Evolutionary conservation across 495 filamentous ascomycete genomes (phyloP), one percentile per base, ranked within the genome.

Genomic region (Rostrohypoxylon terebratum): DNA sequence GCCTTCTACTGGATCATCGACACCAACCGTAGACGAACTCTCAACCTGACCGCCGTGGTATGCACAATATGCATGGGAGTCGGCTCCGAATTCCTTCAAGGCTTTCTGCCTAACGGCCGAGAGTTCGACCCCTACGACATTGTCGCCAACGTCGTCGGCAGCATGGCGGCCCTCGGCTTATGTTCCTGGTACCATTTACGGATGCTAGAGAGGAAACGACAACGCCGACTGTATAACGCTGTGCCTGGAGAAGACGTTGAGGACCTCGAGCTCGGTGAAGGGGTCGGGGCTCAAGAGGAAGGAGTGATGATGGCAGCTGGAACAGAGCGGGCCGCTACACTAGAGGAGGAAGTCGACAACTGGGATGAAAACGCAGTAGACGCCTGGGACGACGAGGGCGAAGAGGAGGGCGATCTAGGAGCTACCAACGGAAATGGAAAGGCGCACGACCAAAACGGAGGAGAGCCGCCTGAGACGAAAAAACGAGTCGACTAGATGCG

Each of bases 1-100:
- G 83, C 85, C 74, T 98, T 98, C 87, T 99, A 99, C 89, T 99
- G 95, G 94, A 91, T 97, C 76, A 80, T 97, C 75, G 96, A 99
- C 77, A 94, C 94, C 47, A 89, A 90, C 54, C 92, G 96, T 54
- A 88, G 94, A 33, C 91, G 95, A 65, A 90, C 88, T 20, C 82
- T 97, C 14, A 92, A 98, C 78, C 78, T 97, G 54, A 97, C 94
- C 21, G 81, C 98, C n/a, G 69, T 93, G 14, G 85, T 94, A 66
- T 92, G 91, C 81, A 96, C 93, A 9, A 80, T 87, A 36, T 81
- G 85, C 21, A 86, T 96, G 0, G 91, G 92, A 33, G 77, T 97
- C 70, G 93, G 93, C 55, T 97, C 93, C 53, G 96, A 98, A 78
- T 84, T 97, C 63, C 77, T 95, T 2, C 96, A 98, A 81, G 89